Evolutionary conservation across 2,329 filamentous ascomycete genomes (phyloP).

Genomic region (Bipolaris bicolor): DNA sequence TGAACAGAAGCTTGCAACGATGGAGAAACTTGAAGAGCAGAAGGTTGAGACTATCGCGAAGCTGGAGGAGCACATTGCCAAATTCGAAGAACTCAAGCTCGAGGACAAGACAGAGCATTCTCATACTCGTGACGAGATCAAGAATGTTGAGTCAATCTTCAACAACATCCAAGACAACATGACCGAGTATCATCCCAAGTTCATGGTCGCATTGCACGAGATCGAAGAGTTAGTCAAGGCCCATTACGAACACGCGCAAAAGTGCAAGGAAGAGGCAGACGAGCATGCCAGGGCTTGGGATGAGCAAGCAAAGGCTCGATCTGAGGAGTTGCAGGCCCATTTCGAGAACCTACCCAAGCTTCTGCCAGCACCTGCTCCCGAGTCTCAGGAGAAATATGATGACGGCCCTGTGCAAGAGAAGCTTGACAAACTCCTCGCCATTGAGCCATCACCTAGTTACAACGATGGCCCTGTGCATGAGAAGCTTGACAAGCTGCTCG

Average conservation of each 20-base stretch:
- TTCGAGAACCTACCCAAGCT: constrained; percentile 54
- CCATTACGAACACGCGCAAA: constrained; percentile 87
- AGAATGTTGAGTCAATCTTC: constrained; percentile 74
- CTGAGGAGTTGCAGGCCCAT: constrained; percentile 51
- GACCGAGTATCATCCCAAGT: constrained; percentile 83
- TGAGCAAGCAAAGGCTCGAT: constrained; percentile 53
- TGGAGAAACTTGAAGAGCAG: constrained; percentile 64
- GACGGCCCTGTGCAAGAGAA: constrained; percentile 64
- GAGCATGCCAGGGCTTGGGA: constrained; percentile 51
- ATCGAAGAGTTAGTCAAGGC: constrained; percentile 81
- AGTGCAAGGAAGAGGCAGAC: constrained; percentile 54
- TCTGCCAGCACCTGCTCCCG: constrained; percentile 50
- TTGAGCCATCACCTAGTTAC: constrained; percentile 24
- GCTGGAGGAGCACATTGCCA: constrained; percentile 71
- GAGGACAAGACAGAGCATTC: constrained; percentile 81
- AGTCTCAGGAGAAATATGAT: constrained; percentile 56
- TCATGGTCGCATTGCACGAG: constrained; percentile 84
- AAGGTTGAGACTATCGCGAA: constrained; percentile 68
- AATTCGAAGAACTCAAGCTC: constrained; percentile 76
- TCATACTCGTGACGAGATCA: constrained; percentile 79
- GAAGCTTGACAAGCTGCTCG: constrained; percentile 57
- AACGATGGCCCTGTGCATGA: constrained; percentile 63
- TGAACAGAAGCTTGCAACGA: constrained; percentile 76
- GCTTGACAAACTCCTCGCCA: constrained; percentile 61
- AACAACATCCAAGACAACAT: constrained; percentile 79